These are phyloP conservation scores for Trametes hirsuta DNA, from an alignment of 1,284 basidiomycete genomes.

Conservation along the genomic window DNA sequence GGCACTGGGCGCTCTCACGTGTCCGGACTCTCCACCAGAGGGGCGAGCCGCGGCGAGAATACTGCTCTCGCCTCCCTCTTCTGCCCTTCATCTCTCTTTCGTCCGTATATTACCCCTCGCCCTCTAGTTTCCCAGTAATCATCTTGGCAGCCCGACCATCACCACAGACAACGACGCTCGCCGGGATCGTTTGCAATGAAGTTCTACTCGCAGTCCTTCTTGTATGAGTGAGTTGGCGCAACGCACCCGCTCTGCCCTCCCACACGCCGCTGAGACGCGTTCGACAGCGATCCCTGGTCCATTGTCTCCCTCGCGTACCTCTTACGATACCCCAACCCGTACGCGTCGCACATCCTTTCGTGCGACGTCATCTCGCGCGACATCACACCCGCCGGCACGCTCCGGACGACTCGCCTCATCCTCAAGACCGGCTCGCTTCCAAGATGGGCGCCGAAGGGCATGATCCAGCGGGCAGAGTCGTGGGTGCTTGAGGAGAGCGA, in stretches of 20 bases:
- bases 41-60: slow-evolving; percentile 20
- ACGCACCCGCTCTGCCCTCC: slow-evolving; percentile 4
- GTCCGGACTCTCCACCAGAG: slow-evolving; percentile 12
- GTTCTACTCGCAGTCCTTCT: slow-evolving; percentile 79
- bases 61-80: slow-evolving; percentile 7
- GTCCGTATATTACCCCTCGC: slow-evolving; percentile 10
- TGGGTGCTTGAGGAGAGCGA: slow-evolving; percentile 94
- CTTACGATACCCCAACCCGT: slow-evolving; percentile 96
- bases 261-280: slow-evolving; percentile 14
- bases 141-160: background rate
- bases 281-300: slow-evolving; percentile 81
- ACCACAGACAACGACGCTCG: background rate
- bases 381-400: slow-evolving; percentile 70
- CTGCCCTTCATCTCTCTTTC: slow-evolving; percentile 4
- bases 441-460: slow-evolving; percentile 86
- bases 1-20: slow-evolving; percentile 9
- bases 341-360: slow-evolving; percentile 91
- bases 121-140: slow-evolving; percentile 13
- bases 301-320: slow-evolving; percentile 94
- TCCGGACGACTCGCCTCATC: slow-evolving; percentile 90
- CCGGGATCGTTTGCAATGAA: slow-evolving; percentile 62
- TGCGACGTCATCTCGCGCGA: slow-evolving; percentile 92
- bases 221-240: slow-evolving; percentile 68
- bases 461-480: slow-evolving; percentile 72
- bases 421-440: slow-evolving; percentile 91